These are phyloP conservation scores for Serendipita sp. DNA, from an alignment of 768 basidiomycete genomes.

Conservation along the genomic window DNA sequence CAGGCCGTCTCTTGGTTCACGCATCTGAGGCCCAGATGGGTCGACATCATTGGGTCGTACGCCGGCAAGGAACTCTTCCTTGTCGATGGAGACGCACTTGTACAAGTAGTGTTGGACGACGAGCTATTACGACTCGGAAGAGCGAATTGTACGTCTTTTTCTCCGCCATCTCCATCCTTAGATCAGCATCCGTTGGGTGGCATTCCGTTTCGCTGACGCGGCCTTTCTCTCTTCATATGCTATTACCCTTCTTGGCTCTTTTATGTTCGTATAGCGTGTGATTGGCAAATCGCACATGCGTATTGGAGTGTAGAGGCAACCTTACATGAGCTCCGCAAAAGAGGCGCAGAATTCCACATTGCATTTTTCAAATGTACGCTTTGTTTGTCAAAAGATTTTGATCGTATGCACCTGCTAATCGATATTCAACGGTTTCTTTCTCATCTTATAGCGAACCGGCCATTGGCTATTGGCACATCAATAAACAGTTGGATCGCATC, in stretches of 20 bases:
- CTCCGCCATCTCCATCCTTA: neutral
- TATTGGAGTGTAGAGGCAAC: slow-evolving; percentile 35
- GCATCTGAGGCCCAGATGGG: slow-evolving; percentile 26
- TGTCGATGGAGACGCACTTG: slow-evolving; percentile 48
- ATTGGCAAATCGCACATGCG: slow-evolving; percentile 52
- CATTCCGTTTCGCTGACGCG: no score
- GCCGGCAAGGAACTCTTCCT: slow-evolving; percentile 50
- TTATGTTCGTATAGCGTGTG: slow-evolving; percentile 22
- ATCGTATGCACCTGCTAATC: neutral
- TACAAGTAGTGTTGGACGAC: slow-evolving; percentile 43
- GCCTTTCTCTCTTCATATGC: no score
- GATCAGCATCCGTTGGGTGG: neutral
- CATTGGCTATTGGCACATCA: slow-evolving; percentile 3
- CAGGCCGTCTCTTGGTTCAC: neutral
- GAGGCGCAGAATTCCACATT: slow-evolving; percentile 42
- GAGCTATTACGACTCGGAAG: slow-evolving; percentile 42
- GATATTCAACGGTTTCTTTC: neutral
- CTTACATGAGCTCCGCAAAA: slow-evolving; percentile 30
- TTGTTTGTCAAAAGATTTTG: neutral
- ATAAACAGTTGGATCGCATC: slow-evolving; percentile 11
- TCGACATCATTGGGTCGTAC: slow-evolving; percentile 59
- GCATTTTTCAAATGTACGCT: slow-evolving; percentile 43
- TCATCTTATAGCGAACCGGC: neutral
- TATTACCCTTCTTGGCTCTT: neutral
- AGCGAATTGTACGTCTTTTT: slow-evolving; percentile 22